Conservation (phyloP, 345 rosid genomes). For the Gossypium bickii region DNA sequence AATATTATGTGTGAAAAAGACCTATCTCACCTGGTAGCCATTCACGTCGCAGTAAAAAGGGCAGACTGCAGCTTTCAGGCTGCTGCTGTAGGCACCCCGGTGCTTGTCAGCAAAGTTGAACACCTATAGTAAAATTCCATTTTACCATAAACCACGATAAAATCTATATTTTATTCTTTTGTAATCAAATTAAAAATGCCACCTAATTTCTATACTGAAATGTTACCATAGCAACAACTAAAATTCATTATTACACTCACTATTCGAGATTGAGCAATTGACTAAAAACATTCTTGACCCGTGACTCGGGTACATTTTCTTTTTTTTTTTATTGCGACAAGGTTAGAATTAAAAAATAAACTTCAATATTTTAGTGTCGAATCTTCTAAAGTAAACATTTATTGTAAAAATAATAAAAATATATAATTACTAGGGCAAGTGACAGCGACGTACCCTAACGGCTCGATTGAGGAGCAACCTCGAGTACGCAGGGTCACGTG, state of each 20-base stretch:
- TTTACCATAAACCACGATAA: neutral
- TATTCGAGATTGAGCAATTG: neutral
- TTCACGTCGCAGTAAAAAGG: constrained; percentile 95
- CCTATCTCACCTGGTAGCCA: constrained; percentile 69
- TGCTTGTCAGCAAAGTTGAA: constrained; percentile 82
- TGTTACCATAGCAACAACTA: neutral
- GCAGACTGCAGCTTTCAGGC: constrained; percentile 70
- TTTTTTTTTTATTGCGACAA: neutral
- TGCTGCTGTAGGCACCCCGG: constrained; percentile 79
- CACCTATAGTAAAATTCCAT: constrained; percentile 44
- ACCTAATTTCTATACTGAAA: neutral
- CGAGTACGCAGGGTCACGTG: constrained; percentile 81
- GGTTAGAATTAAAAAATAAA: neutral
- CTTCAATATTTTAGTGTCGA: neutral
- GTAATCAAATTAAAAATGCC: neutral
- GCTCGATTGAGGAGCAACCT: constrained; percentile 66
- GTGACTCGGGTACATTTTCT: neutral
- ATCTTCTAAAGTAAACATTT: neutral
- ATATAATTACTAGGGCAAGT: constrained; percentile 6
- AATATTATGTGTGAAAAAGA: neutral
- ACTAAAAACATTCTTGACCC: neutral
- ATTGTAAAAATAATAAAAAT: constrained; percentile 10
- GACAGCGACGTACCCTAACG: constrained; percentile 49
- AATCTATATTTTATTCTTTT: neutral
- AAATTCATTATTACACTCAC: neutral